Base-by-base conservation (phyloP, 108 stramenopile genomes). In the Fistulifera pelliculosa region DNA sequence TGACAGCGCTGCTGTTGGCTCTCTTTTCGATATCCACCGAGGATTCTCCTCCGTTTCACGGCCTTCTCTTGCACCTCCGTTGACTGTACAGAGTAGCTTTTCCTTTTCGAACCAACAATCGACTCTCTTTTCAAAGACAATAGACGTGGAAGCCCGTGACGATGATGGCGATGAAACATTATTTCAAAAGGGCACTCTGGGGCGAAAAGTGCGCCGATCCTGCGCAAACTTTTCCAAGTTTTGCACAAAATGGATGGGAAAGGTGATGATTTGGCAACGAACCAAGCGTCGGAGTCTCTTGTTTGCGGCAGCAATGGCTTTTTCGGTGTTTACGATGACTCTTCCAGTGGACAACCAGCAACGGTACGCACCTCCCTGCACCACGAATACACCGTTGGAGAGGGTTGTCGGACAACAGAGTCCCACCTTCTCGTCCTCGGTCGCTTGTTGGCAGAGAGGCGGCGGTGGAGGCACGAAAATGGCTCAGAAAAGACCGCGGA, bases 291-390 rank as follows among this genome's bases (percentile, higher is more conserved):
- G 54, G 18, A 67, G 73, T 49, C 41, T 74, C 21, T 24, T 74
- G 27, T 62, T 62, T 11, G 66, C 73, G 21, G 66, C 66, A 13
- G 73, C 66, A 19, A 35, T 74, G 16, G 42, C 63, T 10, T 38
- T 68, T 13, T 62, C 73, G 25, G 48, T 72, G 22, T 66, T 44
- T 38, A 38, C 44, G 44, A 19, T 45, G 44, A 5, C 21, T 17
- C 44, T 17, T 11, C 44, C 19, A 3, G 19, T 45, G 44, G 40
- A 41, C 40, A 41, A 11, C 12, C 40, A 13, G 35, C 49, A 59
- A 7, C 42, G 22, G 52, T 22, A 58, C 16, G 16, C 10, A 26
- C 24, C n/a, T 26, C 58, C 23, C 18, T 19, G 16, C 17, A 41
- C 10, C 41, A 44, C 22, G 12, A 26, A 14, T 17, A 49, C 21